Base-by-base conservation (phyloP, 2,329 filamentous ascomycete species). In the Xylaria sp. region DNA sequence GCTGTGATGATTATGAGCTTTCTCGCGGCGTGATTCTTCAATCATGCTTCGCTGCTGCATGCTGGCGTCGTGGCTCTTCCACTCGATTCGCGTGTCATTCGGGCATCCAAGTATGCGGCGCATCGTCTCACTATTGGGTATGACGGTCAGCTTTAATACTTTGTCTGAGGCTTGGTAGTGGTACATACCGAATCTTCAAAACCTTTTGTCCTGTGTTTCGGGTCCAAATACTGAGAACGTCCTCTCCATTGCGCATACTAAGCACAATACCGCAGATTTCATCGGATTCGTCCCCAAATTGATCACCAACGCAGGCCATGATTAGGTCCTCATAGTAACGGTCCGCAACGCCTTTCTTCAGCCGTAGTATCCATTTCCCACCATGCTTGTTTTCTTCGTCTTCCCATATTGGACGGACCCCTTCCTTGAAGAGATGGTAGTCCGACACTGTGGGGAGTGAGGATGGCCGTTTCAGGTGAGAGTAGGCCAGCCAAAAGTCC, bases 201-300 rank as follows among this genome's bases (percentile, higher is more conserved):
- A 97, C 96, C 75, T 93, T 90, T 69, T 94, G 93, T 50, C 94
- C 95, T 76, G 97, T 93, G 74, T 93, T 96, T 79, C 94, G 92
- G 62, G 94, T 97, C 96, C 96, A 99, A 77, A 99, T 94, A 82
- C 94, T 97, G 79, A 99, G 86, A 69, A 98, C 96, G 77, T 99
- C 96, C 82, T 99, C 96, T 49, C 94, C 95, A 76, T 94, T 97
- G 69, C 96, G 88, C 70, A 99, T 92, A 78, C 94, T 98, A 49
- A 99, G 86, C 33, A 99, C 96, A 61, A 92, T 93, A 67, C 96
- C 96, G 77, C 95, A 99, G 47, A 99, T 91, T 79, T 99, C 95
- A 73, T 98, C 95, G 57, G 91, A 89, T 42, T 94, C 94, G 77
- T 98, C 96, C 59, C 89, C 88, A 77, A 99, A 98, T 78, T 97